Conservation (phyloP, 2,329 filamentous ascomycete species). For the Albophoma yamanashiensis region DNA sequence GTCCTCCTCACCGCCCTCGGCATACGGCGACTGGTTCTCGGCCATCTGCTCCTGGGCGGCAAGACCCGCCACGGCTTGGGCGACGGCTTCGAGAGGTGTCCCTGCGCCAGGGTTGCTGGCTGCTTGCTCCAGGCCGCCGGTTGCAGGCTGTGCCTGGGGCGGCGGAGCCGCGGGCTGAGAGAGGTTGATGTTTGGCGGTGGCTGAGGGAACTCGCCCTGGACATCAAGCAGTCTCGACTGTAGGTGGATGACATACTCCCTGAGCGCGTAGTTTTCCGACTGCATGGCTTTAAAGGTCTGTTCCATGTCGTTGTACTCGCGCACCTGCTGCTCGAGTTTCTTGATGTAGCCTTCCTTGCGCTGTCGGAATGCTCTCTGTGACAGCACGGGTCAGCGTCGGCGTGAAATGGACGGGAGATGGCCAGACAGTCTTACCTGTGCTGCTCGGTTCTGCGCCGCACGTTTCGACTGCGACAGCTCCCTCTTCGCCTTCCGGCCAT, state of each 20-base stretch:
- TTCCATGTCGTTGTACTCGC: constrained; percentile 66
- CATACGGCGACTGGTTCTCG: constrained; percentile 22
- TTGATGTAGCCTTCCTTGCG: constrained; percentile 98
- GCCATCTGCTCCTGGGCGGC: constrained; percentile 29
- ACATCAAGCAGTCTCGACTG: constrained; percentile 79
- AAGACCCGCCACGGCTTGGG: constrained; percentile 35
- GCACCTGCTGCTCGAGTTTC: constrained; percentile 88
- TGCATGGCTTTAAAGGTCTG: constrained; percentile 72
- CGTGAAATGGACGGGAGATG: background rate
- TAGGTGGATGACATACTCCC: constrained; percentile 86
- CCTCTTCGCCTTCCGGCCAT: constrained; percentile 71
- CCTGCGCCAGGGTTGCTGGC: constrained; percentile 17
- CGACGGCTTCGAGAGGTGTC: constrained; percentile 36
- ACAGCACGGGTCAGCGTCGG: background rate
- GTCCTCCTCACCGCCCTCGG: constrained; percentile 27
- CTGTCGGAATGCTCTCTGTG: constrained; percentile 87
- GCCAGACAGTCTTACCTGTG: constrained; percentile 55
- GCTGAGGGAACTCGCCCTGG: constrained; percentile 73
- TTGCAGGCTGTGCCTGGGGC: constrained; percentile 9
- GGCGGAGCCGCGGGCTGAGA: constrained; percentile 15
- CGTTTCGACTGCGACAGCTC: constrained; percentile 93
- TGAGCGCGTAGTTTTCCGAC: constrained; percentile 78
- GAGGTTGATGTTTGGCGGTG: constrained; percentile 71
- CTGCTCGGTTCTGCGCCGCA: constrained; percentile 90
- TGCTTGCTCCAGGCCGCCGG: constrained; percentile 13